Conservation (phyloP, 805 yeast species). For the Metschnikowia borealis region DNA sequence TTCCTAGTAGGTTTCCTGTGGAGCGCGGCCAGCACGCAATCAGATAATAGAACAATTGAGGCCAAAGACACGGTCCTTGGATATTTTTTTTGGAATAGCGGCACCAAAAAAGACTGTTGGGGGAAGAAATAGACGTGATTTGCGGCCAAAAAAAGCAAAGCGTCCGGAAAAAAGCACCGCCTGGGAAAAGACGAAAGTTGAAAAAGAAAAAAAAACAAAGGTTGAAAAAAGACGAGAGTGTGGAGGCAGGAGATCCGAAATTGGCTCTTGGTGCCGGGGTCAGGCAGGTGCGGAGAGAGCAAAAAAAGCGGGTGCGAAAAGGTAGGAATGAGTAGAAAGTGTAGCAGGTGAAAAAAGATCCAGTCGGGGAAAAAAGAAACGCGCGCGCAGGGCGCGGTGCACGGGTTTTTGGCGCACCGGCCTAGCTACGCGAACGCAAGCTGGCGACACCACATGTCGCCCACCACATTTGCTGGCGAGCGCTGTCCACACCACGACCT, state of each 20-base stretch:
- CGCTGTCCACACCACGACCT: no score
- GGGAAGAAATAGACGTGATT: background rate
- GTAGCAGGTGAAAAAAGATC: background rate
- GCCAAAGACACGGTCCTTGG: background rate
- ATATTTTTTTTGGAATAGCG: background rate
- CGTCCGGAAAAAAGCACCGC: background rate
- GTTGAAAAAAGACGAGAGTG: background rate
- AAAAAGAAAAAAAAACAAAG: no score
- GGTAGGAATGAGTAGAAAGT: background rate
- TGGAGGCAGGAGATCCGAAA: background rate
- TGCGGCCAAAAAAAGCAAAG: background rate
- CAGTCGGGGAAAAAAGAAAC: slow-evolving; percentile 1
- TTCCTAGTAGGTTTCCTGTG: no score
- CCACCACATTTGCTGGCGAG: no score
- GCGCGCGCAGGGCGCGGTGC: background rate
- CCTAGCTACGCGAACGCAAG: background rate
- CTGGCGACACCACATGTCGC: no score
- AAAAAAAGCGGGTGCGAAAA: slow-evolving; percentile 5
- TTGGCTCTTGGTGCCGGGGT: background rate
- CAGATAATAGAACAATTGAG: background rate
- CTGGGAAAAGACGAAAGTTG: no score
- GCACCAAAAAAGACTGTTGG: no score
- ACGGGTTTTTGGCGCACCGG: background rate
- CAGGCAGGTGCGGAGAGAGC: background rate
- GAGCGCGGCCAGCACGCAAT: slow-evolving; percentile 2